Base-by-base conservation (phyloP, 2,329 filamentous ascomycete genomes). In the Fusarium floridanum region DNA sequence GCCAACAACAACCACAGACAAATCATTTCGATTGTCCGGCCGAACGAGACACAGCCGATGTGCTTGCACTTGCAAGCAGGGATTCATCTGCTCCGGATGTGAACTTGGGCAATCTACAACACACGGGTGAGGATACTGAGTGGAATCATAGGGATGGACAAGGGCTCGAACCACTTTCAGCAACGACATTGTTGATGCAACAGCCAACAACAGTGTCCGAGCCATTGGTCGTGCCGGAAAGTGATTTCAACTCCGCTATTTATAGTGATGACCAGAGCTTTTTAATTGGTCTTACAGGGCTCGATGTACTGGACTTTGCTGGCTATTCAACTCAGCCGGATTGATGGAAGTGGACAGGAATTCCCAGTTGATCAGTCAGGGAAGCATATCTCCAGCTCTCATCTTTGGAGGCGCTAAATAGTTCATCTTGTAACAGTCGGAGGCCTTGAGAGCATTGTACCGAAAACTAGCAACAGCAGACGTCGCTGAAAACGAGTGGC, bases 291-390 rank as follows among this genome's bases (percentile, higher is more conserved):
- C 24, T 79, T 8, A 78, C 76, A 7, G 77, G 76, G 1, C 64
- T 79, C 24, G 77, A 77, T 36, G 70, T 78, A 0, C 41, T 79
- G 6, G 73, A 79, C 50, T 79, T 79, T 64, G 75, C 72, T 1
- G 73, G 62, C 7, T 71, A 72, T 20, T 67, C 70, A 2, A 62
- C 63, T 10, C 66, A 69, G 6, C 24, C 68, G 6, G 66, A 64
- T 43, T 66, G 22, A 60, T 32, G n/a, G 50, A 0, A 16, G 57
- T 9, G 14, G 20, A 20, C 6, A 41, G 3, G 8, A 5, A 48
- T 24, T 14, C 41, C n/a, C 6, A 1, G 6, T 22, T 43, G 20
- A n/a, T n/a, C 9, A 39, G 37, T n/a, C 1, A 39, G 9, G 17
- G 17, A 39, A 39, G 5, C 4, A 0, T 3, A n/a, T 39, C 5